Base-by-base conservation (phyloP, 1,284 basidiomycete species). In the Ustilago cynodontis region DNA sequence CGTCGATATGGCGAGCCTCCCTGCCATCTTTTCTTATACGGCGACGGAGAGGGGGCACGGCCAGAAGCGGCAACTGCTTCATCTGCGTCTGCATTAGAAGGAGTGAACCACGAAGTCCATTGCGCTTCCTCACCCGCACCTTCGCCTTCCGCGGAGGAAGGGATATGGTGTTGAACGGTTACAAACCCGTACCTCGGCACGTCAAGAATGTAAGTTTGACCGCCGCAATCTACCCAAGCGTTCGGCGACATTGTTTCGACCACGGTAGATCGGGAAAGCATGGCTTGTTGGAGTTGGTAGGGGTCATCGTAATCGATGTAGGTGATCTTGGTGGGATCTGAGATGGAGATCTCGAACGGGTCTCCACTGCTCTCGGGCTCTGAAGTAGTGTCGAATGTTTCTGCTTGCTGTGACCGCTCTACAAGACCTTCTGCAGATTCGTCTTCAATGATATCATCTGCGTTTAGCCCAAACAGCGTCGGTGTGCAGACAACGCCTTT, bases 181-280 rank as follows among this genome's bases (percentile, higher is more conserved):
- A 97, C 88, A 81, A 90, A 90, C 0, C 94, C 94, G 66, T 90
- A 91, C 20, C 95, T 86, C 4, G 71, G 80, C 65, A 93, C 91
- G 75, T 95, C 93, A 0, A 98, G 88, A 10, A 97, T 89, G 84
- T 92, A 94, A 8, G 90, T 86, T 24, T 91, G 89, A 3, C 88
- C 88, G 0, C 94, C 94, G 78, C 93, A 94, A 10, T 91, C 90
- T 4, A 97, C 92, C 95, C 95, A 94, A 0, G 91, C 90, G 77
- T 78, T 90, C 86, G 49, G 80, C 80, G 76, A 90, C 91, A 60
- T 91, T 59, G 54, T 86, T 88, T 43, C 90, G 88, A 56, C 89
- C 86, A 26, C 91, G 20, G 52, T 53, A 86, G 67, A 59, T 45
- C 88, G 87, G 45, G 89, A 87, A 1, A 90, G 87, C 60, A 93